Evolutionary conservation across 768 basidiomycete genomes (phyloP).

Genomic region (Mrakia hoshinonis): DNA sequence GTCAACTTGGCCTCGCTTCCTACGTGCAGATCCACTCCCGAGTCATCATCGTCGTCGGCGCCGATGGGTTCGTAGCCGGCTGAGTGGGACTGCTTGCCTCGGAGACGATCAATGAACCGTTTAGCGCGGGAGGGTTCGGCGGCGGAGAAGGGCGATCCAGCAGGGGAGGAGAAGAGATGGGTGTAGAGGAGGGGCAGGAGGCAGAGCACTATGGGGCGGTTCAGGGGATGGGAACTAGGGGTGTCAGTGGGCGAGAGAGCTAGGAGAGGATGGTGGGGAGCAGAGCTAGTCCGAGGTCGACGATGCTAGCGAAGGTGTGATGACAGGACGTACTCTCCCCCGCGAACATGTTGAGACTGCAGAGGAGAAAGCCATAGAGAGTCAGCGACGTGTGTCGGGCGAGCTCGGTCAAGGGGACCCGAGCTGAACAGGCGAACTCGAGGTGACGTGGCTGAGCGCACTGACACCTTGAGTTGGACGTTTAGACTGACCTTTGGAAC

Average conservation of each 20-base stretch:
- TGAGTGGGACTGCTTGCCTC: constrained; percentile 21
- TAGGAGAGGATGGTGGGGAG: neutral
- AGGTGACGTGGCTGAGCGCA: too few species aligned
- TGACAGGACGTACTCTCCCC: constrained; percentile 50
- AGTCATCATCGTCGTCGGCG: constrained; percentile 16
- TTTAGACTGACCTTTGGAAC: constrained; percentile 66
- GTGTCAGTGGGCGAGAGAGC: neutral
- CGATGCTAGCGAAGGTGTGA: constrained; percentile 17
- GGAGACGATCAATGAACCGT: neutral
- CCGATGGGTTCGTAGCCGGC: constrained; percentile 7
- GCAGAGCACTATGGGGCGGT: constrained; percentile 46
- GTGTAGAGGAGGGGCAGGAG: constrained; percentile 75
- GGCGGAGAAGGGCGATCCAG: neutral
- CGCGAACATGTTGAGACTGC: constrained; percentile 25
- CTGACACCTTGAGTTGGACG: too few species aligned
- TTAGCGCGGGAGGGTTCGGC: neutral
- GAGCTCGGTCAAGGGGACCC: too few species aligned
- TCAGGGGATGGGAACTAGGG: constrained; percentile 29
- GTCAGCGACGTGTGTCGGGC: neutral
- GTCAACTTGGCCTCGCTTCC: constrained; percentile 32
- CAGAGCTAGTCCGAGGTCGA: neutral
- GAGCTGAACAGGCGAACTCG: neutral
- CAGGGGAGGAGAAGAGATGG: constrained; percentile 47
- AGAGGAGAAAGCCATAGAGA: constrained; percentile 11
- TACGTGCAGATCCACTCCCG: neutral